These are phyloP conservation scores for Pleurotus citrinopileatus DNA, from an alignment of 768 basidiomycete species.

Conservation along the genomic window DNA sequence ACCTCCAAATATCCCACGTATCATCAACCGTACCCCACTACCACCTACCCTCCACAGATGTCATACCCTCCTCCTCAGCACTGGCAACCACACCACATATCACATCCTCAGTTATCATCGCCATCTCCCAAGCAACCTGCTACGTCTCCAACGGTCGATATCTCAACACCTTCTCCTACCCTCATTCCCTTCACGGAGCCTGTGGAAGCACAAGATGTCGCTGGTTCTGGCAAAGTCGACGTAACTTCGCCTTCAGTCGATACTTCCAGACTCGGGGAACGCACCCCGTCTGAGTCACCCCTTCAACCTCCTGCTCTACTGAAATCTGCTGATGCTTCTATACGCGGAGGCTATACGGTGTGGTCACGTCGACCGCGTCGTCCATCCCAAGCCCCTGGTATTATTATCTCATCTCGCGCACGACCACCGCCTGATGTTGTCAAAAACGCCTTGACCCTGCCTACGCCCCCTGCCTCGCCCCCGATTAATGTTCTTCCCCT, in stretches of 20 bases:
- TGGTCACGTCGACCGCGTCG: slow-evolving; percentile 73
- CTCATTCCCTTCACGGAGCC: not conserved
- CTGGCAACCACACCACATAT: not conserved
- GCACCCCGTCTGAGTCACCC: slow-evolving; percentile 1
- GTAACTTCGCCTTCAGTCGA: not conserved
- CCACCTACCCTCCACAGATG: slow-evolving; percentile 29
- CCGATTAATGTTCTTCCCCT: slow-evolving; percentile 17
- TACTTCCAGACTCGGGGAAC: not conserved
- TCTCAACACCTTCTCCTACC: slow-evolving; percentile 1
- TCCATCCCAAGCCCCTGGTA: slow-evolving; percentile 61
- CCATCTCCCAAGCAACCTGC: slow-evolving; percentile 65
- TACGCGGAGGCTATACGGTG: slow-evolving; percentile 48
- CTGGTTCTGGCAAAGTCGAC: not conserved
- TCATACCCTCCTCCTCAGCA: slow-evolving; percentile 32
- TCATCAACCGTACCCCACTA: slow-evolving; percentile 19
- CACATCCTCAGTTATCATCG: slow-evolving; percentile 30
- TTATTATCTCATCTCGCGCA: slow-evolving; percentile 67
- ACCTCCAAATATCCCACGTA: slow-evolving; percentile 24
- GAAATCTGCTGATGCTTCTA: slow-evolving; percentile 7
- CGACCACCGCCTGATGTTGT: slow-evolving; percentile 60
- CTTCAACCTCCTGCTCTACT: slow-evolving; percentile 7
- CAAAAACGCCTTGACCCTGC: slow-evolving; percentile 47
- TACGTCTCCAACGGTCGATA: slow-evolving; percentile 35
- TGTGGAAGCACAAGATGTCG: not conserved
- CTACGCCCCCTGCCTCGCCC: slow-evolving; percentile 49